Evolutionary conservation across 257 asterid genomes (phyloP), one percentile per base, ranked within the genome.

Genomic region (Paraleonurus japonicus): DNA sequence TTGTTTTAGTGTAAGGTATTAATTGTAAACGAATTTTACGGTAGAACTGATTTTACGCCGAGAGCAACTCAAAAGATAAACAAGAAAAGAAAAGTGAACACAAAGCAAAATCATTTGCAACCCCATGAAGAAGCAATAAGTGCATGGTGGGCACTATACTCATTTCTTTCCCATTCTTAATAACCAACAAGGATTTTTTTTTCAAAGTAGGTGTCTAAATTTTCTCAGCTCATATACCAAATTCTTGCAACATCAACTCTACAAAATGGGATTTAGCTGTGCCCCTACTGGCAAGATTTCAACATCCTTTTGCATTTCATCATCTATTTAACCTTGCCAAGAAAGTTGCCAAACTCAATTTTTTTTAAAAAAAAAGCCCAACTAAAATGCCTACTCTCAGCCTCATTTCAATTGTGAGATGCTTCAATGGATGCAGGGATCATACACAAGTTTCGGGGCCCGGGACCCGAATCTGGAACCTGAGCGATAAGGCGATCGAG

Each of bases 401-500:
- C 79, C 67, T 88, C 10, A 70, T 84, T 43, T 85, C 92, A 0
- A 73, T 89, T 4, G 69, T 72, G 24, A 82, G 73, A 30, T 89
- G 95, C 84, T 88, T 92, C 87, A 86, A 86, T 58, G 90, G 88
- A 15, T 92, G 95, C 74, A 72, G 70, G 55, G 96, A 87, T 61
- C 90, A 78, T 3, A 65, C 92, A 0, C 89, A 79, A 53, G 86
- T 89, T 2, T 70, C 97, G 1, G 87, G 93, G 19, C 61, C 65
- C 22, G 94, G 96, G 37, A 92, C 96, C 20, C 81, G 96, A 67
- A 83, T 88, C 9, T 88, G 96, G 95, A 92, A 92, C 72, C 73
- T 80, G 15, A 90, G 91, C 45, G 96, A 88, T 39, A 82, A 75
- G 57, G 76, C 90, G 0, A 75, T 92, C 17, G 96, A 92, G 54